phyloP scores from a whole-genome alignment of 768 basidiomycete genomes.

The Polyporus arcularius region DNA sequence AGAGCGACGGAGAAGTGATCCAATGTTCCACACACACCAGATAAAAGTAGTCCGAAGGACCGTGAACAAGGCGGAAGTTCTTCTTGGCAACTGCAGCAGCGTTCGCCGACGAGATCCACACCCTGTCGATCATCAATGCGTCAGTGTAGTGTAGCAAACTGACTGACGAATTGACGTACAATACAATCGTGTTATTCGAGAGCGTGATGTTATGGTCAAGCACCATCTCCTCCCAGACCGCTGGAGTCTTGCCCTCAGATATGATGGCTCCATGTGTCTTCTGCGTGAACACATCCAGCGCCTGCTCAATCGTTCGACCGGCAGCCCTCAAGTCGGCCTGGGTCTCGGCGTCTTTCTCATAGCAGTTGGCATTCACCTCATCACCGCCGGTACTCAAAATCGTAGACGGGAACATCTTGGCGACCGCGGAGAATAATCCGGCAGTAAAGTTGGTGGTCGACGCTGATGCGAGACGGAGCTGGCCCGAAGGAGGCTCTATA shows the following conservation, averaged over 20 bases:
- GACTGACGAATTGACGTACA: constrained; percentile 39
- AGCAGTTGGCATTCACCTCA: constrained; percentile 43
- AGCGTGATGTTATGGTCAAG: constrained; percentile 38
- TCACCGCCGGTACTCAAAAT: constrained; percentile 49
- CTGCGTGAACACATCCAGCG: constrained; percentile 38
- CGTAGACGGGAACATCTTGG: constrained; percentile 30
- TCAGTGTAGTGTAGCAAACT: constrained; percentile 8
- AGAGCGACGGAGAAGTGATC: constrained; percentile 66
- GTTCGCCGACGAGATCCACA: constrained; percentile 72
- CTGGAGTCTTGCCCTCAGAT: constrained; percentile 44
- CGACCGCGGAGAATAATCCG: constrained; percentile 32
- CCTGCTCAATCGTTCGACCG: constrained; percentile 40
- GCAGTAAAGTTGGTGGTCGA: constrained; percentile 35
- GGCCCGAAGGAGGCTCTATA: constrained; percentile 48
- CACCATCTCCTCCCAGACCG: constrained; percentile 48
- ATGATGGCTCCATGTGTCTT: constrained; percentile 33
- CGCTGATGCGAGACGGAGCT: constrained; percentile 41
- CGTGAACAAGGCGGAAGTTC: constrained; percentile 65
- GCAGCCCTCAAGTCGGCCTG: constrained; percentile 31
- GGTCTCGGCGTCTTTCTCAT: constrained; percentile 37
- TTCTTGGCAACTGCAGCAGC: constrained; percentile 60
- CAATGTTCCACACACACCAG: constrained; percentile 53
- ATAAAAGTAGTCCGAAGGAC: constrained; percentile 78
- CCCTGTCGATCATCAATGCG: constrained; percentile 37
- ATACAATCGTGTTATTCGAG: constrained; percentile 47